Evolutionary conservation across 257 asterid species (phyloP).

Genomic region (Voacanga thouarsii): DNA sequence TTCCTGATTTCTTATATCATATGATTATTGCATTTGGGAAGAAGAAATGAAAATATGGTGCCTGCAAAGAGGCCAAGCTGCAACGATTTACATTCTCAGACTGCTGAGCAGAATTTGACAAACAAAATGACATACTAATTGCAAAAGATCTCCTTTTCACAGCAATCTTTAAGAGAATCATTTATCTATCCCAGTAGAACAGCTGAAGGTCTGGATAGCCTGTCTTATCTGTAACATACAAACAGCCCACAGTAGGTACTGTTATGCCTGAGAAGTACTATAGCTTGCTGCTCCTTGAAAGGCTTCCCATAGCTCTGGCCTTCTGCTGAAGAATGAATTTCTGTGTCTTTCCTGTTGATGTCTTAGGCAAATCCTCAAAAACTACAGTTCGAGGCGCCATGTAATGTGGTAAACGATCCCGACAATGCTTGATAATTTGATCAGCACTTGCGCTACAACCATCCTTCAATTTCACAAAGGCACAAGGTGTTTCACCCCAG

Average conservation of each 20-base stretch:
- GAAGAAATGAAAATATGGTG: too few relatives aligned
- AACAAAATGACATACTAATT: not conserved
- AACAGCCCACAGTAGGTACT: not conserved
- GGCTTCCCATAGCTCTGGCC: conserved; percentile 35
- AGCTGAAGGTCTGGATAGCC: not conserved
- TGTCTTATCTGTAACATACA: not conserved
- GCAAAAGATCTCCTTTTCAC: not conserved
- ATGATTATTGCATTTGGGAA: too few relatives aligned
- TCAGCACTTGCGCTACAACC: conserved; percentile 22
- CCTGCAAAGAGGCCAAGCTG: too few relatives aligned
- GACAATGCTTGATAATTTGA: conserved; percentile 32
- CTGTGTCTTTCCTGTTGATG: conserved; percentile 39
- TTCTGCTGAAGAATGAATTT: conserved; percentile 31
- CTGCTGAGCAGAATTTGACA: not conserved
- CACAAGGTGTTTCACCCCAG: conserved; percentile 43
- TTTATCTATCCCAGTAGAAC: not conserved
- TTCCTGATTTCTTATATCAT: too few relatives aligned
- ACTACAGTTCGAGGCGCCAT: conserved; percentile 36
- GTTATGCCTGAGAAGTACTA: not conserved
- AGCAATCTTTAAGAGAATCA: not conserved
- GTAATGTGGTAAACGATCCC: conserved; percentile 33
- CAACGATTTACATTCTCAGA: too few relatives aligned
- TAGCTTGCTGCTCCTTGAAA: conserved; percentile 28
- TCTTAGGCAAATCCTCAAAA: conserved; percentile 36
- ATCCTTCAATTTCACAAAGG: conserved; percentile 33